Percentiles rank a stretch among this genome's conserved stretches.
Conservation (phyloP, 2,329 filamentous ascomycete species). For the Exophiala dermatitidis region DNA sequence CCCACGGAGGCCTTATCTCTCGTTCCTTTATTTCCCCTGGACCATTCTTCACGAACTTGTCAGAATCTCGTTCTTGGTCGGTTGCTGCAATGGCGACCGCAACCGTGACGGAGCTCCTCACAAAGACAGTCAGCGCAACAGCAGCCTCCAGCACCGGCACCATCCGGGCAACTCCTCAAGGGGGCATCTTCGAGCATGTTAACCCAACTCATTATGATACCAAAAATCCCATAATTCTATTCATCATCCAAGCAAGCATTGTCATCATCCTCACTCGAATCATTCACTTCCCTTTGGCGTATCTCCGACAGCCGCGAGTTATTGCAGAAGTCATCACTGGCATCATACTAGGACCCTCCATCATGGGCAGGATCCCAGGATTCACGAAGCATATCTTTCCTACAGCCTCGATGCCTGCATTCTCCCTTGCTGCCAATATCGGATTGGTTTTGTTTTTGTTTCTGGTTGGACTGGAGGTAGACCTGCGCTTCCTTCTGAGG, state of each 20-base stretch:
- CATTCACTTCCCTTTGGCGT: constrained; percentile 68
- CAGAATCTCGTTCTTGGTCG: background rate
- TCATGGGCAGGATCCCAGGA: constrained; percentile 76
- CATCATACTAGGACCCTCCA: constrained; percentile 76
- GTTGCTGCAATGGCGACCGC: constrained; percentile 19
- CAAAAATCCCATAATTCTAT: constrained; percentile 65
- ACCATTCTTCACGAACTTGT: background rate
- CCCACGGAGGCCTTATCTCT: background rate
- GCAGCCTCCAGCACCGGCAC: constrained; percentile 24
- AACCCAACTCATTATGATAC: constrained; percentile 63
- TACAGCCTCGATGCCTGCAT: constrained; percentile 61
- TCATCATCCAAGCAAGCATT: constrained; percentile 67
- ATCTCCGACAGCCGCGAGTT: constrained; percentile 70
- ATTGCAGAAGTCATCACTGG: constrained; percentile 82
- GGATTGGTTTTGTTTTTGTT: constrained; percentile 81
- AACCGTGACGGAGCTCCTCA: constrained; percentile 23
- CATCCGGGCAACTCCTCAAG: constrained; percentile 47
- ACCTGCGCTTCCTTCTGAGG: constrained; percentile 65
- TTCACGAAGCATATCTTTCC: constrained; percentile 76
- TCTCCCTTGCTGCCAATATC: constrained; percentile 72
- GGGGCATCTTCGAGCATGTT: constrained; percentile 63
- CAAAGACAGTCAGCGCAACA: constrained; percentile 19
- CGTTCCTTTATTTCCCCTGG: background rate
- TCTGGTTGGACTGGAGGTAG: constrained; percentile 79
- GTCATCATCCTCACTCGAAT: constrained; percentile 69